phyloP scores from a whole-genome alignment of 1,139 yeast genomes.

The Pichia sp. region DNA sequence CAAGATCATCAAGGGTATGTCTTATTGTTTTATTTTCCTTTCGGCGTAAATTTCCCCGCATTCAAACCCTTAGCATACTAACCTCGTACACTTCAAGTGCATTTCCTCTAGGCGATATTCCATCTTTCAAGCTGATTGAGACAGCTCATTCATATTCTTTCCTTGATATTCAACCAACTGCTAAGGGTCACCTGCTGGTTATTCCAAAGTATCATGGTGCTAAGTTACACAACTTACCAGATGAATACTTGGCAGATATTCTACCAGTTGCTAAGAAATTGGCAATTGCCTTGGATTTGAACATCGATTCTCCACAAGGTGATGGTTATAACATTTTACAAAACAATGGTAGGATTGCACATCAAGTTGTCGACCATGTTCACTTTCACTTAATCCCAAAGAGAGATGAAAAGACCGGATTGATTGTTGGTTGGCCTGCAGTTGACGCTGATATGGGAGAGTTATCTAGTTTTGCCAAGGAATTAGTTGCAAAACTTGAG shows the following conservation, averaged over 20 bases:
- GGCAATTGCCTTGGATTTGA: constrained; percentile 58
- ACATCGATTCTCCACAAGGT: constrained; percentile 60
- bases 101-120: constrained; percentile 57
- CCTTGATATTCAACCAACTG: constrained; percentile 86
- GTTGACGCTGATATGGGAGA: constrained; percentile 64
- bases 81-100: too few species aligned
- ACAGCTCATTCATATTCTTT: constrained; percentile 75
- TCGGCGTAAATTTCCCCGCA: neutral
- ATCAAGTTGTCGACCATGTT: constrained; percentile 90
- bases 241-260: constrained; percentile 76
- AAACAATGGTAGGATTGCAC: constrained; percentile 90
- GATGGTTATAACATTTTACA: constrained; percentile 83
- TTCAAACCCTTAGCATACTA: constrained; percentile 1
- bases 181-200: constrained; percentile 79
- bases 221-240: constrained; percentile 84
- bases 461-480: constrained; percentile 57
- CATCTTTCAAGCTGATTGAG: constrained; percentile 81
- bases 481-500: constrained; percentile 45
- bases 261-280: constrained; percentile 83
- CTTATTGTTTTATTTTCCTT: neutral
- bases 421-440: constrained; percentile 91
- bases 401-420: constrained; percentile 59
- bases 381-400: constrained; percentile 96
- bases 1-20: constrained; percentile 74
- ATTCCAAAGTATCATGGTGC: constrained; percentile 93